Evolutionary conservation across 441 rosid species (phyloP).

Genomic region (Jatropha podagrica): DNA sequence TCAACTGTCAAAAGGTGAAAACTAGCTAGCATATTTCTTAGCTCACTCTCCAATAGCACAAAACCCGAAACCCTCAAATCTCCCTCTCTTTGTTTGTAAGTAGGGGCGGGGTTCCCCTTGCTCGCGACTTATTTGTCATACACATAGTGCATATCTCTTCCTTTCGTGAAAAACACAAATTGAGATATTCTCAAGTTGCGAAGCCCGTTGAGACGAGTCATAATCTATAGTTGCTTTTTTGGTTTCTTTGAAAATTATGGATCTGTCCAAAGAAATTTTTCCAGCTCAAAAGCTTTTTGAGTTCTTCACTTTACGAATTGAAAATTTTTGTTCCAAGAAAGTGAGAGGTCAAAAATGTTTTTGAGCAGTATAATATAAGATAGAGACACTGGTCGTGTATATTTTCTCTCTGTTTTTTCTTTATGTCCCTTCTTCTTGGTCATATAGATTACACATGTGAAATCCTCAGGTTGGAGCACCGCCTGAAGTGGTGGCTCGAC

Average conservation of each 20-base stretch:
- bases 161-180: no score
- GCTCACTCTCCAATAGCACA: no score
- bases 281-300: not conserved
- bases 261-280: conserved; percentile 12
- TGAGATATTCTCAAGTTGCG: no score
- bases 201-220: no score
- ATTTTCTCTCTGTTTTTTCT: not conserved
- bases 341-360: conserved; percentile 31
- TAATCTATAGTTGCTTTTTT: not conserved
- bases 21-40: not conserved
- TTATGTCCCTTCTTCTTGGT: not conserved
- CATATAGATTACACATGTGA: not conserved
- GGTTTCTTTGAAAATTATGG: conserved; percentile 10
- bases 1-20: conserved; percentile 87
- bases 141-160: no score
- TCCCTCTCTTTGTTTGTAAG: no score
- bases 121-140: no score
- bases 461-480: conserved; percentile 90
- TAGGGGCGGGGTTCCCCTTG: no score
- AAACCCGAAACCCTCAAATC: not conserved
- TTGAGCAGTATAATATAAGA: conserved; percentile 21
- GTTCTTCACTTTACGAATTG: not conserved
- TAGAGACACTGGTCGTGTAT: conserved; percentile 21
- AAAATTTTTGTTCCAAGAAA: conserved; percentile 12
- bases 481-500: conserved; percentile 73